Base-by-base conservation (phyloP, 331 rosid genomes). In the Arachis monticola region DNA sequence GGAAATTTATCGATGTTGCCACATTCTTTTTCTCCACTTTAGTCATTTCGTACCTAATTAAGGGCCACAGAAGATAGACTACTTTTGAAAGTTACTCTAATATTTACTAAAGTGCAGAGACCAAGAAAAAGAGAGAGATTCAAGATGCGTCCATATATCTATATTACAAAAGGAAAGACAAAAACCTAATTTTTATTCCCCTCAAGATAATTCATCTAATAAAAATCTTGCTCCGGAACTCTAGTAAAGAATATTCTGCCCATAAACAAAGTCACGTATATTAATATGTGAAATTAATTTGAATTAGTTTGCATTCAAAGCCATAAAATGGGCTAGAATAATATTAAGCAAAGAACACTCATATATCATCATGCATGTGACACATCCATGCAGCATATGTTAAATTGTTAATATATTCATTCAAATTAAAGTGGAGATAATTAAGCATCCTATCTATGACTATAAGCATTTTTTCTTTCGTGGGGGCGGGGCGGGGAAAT, bases 31-130 rank as follows among this genome's bases (percentile, higher is more conserved):
- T 51, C 38, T 47, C 57, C 12, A 2, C 80, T 69, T 80, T 80
- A 69, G 77, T 69, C 80, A 74, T 74, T 74, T 80, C 57, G 14
- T 40, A 74, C 77, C 76, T 38, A 68, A 74, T 58, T 48, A 7
- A 60, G 9, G 72, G 27, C n/a, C 46, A 71, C 55, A 67, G 46
- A 45, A 78, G 17, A 0, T 11, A 35, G 40, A 35, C 40, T 35
- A 5, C 45, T 64, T 70, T 69, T 47, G 61, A 40, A 68, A 66
- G 7, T 64, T 64, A 35, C 40, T 35, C 40, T 35, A 44, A 64
- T 73, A 5, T 7, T 48, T 78, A n/a, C 10, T 44, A 73, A 47
- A 38, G 17, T 10, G 55, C 10, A 14, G 5, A 62, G 13, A 42
- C 2, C 12, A 17, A 22, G 70, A 14, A 38, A 27, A 71, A 47